These are phyloP conservation scores for Crotalaria pallida DNA, from an alignment of 306 rosid species.

Conservation along the genomic window DNA sequence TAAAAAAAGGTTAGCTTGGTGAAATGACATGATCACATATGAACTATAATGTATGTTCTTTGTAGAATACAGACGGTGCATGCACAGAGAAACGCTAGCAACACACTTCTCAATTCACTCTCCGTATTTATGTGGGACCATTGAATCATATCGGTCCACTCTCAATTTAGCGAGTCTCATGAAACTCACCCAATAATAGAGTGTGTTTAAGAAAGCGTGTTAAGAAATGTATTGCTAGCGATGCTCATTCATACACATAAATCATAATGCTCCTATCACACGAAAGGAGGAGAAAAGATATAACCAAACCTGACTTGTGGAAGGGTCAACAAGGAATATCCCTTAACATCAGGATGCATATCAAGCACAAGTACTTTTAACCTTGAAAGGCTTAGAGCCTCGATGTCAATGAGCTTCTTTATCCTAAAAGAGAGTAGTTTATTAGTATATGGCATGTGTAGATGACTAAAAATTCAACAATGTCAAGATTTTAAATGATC, in stretches of 20 bases:
- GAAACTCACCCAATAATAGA: too few species aligned
- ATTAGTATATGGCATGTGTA: neutral
- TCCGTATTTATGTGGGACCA: too few species aligned
- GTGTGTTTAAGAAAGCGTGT: too few species aligned
- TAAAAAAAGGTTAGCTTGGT: neutral
- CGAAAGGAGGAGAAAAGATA: neutral
- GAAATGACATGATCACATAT: neutral
- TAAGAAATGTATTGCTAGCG: too few species aligned
- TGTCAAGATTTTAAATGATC: neutral
- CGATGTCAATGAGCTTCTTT: slow-evolving; percentile 76
- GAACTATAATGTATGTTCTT: too few species aligned
- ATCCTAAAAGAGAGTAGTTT: slow-evolving; percentile 40
- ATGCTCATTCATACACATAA: neutral
- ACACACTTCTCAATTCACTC: too few species aligned
- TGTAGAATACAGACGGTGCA: neutral
- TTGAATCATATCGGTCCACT: too few species aligned
- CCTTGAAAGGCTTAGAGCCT: slow-evolving; percentile 82
- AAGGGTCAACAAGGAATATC: slow-evolving; percentile 75
- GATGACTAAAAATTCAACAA: slow-evolving; percentile 6
- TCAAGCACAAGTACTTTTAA: slow-evolving; percentile 62
- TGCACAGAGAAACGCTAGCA: too few species aligned
- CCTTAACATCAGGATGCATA: slow-evolving; percentile 76
- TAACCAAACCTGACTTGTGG: slow-evolving; percentile 91
- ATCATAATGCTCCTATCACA: too few species aligned
- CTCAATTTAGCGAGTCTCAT: too few species aligned